A percentile compares a stretch with the other conserved stretches of the same genome.
Conservation (phyloP, 148 eudicot genomes). For the Linanthus parryae region DNA sequence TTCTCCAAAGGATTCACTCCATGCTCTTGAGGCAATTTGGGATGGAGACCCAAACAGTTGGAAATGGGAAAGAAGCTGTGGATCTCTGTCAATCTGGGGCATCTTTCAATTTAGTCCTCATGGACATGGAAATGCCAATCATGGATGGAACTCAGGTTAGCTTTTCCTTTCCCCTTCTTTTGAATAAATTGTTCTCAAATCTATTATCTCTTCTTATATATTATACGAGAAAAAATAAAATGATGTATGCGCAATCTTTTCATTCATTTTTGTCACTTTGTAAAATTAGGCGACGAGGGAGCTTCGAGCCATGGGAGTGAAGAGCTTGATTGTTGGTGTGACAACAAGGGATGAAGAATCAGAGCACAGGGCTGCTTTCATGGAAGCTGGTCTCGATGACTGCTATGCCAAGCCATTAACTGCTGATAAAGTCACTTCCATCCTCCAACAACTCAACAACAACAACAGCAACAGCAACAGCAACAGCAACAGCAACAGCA, state of each 20-base stretch:
- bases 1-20: conserved; percentile 8
- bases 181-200: too few relatives aligned
- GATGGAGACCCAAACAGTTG: conserved; percentile 10
- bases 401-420: conserved; percentile 22
- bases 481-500: too few relatives aligned
- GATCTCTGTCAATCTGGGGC: conserved; percentile 13
- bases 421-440: neutral
- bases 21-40: conserved; percentile 9
- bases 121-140: conserved; percentile 26
- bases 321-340: conserved; percentile 26
- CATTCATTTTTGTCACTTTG: too few relatives aligned
- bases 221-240: too few relatives aligned
- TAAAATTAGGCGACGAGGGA: conserved; percentile 34
- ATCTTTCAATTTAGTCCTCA: conserved; percentile 18
- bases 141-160: conserved; percentile 22
- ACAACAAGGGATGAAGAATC: conserved; percentile 15
- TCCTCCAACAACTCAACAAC: conserved; percentile 12
- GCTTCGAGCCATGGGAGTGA: conserved; percentile 32
- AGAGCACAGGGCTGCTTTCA: conserved; percentile 20
- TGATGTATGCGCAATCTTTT: too few relatives aligned
- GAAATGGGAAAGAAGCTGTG: conserved; percentile 23
- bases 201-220: too few relatives aligned
- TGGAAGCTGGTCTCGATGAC: conserved; percentile 25
- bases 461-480: too few relatives aligned
- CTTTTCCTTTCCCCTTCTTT: neutral